Conservation (phyloP, 208 protist genomes). For the Herpetomonas samuelpessoai region DNA sequence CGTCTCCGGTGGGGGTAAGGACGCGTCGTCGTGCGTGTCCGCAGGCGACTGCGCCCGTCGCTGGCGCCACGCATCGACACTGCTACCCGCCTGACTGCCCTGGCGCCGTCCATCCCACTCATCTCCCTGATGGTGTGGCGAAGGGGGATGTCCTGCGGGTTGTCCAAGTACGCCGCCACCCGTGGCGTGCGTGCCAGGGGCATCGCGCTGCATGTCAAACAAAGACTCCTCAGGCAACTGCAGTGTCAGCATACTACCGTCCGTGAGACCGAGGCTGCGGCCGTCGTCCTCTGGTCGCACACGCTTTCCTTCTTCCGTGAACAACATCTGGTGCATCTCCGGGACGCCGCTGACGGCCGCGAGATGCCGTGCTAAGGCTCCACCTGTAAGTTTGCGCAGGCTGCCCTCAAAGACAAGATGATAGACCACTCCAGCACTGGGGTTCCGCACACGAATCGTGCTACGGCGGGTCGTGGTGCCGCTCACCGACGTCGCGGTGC, state of each 20-base stretch:
- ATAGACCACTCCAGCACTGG: conserved; percentile 38
- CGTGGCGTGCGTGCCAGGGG: too few species aligned
- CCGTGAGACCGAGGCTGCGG: conserved; percentile 12
- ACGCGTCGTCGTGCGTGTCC: too few species aligned
- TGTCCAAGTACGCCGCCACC: too few species aligned
- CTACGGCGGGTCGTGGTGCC: conserved; percentile 6
- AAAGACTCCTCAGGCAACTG: too few species aligned
- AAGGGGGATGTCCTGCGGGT: too few species aligned
- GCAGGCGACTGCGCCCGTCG: neutral
- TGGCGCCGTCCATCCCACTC: too few species aligned
- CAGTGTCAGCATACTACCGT: conserved; percentile 9
- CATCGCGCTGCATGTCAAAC: too few species aligned
- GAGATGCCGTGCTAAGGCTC: conserved; percentile 41
- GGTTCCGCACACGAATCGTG: conserved; percentile 47
- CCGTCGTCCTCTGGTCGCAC: conserved; percentile 10
- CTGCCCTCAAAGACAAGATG: conserved; percentile 67
- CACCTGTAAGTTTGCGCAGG: conserved; percentile 33
- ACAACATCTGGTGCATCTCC: conserved; percentile 26
- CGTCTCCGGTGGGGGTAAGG: too few species aligned
- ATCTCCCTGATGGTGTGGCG: too few species aligned
- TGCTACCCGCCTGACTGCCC: neutral
- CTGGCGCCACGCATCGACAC: neutral
- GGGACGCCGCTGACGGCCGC: conserved; percentile 43
- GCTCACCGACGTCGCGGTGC: neutral
- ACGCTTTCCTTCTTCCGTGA: conserved; percentile 10